These are phyloP conservation scores for Viola odorata DNA, from an alignment of 345 rosid genomes.

Conservation along the genomic window DNA sequence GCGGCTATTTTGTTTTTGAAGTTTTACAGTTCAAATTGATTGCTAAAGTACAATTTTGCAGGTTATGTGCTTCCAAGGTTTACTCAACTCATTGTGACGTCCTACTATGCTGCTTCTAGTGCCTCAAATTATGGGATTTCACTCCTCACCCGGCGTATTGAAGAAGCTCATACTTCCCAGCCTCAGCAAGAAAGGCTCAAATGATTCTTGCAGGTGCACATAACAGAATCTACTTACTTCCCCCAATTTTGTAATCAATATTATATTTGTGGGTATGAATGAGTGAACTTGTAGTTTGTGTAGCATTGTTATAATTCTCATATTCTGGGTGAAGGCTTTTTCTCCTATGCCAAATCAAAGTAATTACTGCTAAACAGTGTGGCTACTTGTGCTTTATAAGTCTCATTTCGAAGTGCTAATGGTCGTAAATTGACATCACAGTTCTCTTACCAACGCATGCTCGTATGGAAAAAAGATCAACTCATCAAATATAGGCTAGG, in stretches of 20 bases:
- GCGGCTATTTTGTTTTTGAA: too few species aligned
- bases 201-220: conserved; percentile 13
- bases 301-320: neutral
- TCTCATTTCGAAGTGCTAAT: too few species aligned
- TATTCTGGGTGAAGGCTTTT: neutral
- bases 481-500: too few species aligned
- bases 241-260: conserved; percentile 10
- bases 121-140: conserved; percentile 89
- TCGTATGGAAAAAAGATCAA: too few species aligned
- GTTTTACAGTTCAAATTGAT: neutral
- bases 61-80: conserved; percentile 83
- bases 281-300: neutral
- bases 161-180: conserved; percentile 47
- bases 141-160: conserved; percentile 64
- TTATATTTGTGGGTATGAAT: conserved; percentile 1
- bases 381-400: too few species aligned
- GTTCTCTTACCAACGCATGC: too few species aligned
- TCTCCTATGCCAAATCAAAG: neutral
- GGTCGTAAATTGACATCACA: too few species aligned
- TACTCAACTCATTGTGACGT: conserved; percentile 73
- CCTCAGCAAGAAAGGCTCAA: conserved; percentile 34
- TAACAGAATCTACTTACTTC: conserved; percentile 5
- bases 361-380: neutral
- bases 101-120: conserved; percentile 89
- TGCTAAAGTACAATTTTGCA: conserved; percentile 26